Base-by-base conservation (phyloP, 2,329 filamentous ascomycete genomes). In the Exophiala lecanii-corni region DNA sequence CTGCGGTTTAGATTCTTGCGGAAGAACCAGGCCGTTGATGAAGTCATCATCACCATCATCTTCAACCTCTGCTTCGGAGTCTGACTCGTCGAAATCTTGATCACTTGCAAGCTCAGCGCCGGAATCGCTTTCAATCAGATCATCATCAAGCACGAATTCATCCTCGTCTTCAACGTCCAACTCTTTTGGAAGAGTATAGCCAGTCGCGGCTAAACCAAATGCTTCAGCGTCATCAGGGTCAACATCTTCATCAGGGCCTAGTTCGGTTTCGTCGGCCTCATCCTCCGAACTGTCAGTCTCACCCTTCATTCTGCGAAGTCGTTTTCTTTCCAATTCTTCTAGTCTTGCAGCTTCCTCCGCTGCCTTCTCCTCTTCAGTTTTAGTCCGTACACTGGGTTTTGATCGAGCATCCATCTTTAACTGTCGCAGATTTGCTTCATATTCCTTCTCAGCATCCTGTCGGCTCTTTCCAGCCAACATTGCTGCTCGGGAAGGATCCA, bases 81-180 rank as follows among this genome's bases (percentile, higher is more conserved):
- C 81, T 4, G 47, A 49, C 9, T 52, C 41, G 9, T 56, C 50
- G 37, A 66, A 64, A 33, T 59, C 67, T 19, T 65, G 65, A 32
- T 60, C 61, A 43, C 69, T 55, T n/a, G 62, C 65, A 5, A 65
- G 56, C 20, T 67, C 69, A 21, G 59, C 62, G 36, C 69, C 63
- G n/a, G 86, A 91, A 26, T 81, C 86, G 54, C 82, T 89, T 9
- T 89, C 89, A 23, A 96, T 76, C 12, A 97, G 74, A 58, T 94
- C 84, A 50, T 92, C 86, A 46, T 97, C 91, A 49, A 96, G 81
- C 18, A 91, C 62, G 57, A 97, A 97, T 56, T 96, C 88, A 56
- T 97, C 91, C 60, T 97, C 91, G 55, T 96, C 91, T 53, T 95
- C 89, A 23, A 94, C 82, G 4, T 81, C 86, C 13, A 89, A 57